phyloP scores from a whole-genome alignment of 306 rosid species.

The Ceratonia siliqua region DNA sequence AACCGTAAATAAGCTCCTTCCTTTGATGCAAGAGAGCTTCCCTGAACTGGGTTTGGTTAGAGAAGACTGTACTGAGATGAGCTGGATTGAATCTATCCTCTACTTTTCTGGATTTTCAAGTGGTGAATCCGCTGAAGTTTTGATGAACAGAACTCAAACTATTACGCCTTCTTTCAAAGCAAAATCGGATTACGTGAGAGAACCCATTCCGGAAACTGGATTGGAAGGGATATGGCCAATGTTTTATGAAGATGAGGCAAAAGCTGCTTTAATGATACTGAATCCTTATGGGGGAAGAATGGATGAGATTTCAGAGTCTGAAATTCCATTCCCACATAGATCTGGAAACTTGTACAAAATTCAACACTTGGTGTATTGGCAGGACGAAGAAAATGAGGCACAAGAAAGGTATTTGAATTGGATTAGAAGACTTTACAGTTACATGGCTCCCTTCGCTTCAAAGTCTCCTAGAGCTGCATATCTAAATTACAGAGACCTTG shows the following conservation, averaged over 20 bases:
- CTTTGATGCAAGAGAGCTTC: slow-evolving; percentile 43
- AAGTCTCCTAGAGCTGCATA: slow-evolving; percentile 34
- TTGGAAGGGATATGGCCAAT: slow-evolving; percentile 39
- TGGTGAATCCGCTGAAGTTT: slow-evolving; percentile 28
- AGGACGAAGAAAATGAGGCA: slow-evolving; percentile 25
- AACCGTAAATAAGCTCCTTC: slow-evolving; percentile 9
- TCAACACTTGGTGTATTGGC: slow-evolving; percentile 23
- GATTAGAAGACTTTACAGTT: slow-evolving; percentile 33
- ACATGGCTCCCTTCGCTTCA: slow-evolving; percentile 26
- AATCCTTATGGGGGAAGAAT: slow-evolving; percentile 44
- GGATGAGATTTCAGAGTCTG: slow-evolving; percentile 36
- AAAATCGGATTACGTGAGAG: slow-evolving; percentile 38
- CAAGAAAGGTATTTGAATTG: slow-evolving; percentile 23
- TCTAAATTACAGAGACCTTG: slow-evolving; percentile 38
- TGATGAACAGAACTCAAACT: slow-evolving; percentile 23
- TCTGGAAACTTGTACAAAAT: slow-evolving; percentile 31
- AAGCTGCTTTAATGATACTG: neutral
- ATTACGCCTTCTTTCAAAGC: slow-evolving; percentile 5
- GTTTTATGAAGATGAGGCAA: slow-evolving; percentile 31
- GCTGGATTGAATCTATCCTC: slow-evolving; percentile 37
- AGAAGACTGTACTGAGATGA: slow-evolving; percentile 32
- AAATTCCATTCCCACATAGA: slow-evolving; percentile 42
- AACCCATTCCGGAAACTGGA: slow-evolving; percentile 22
- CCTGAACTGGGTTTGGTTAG: slow-evolving; percentile 46
- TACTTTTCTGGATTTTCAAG: neutral